A percentile compares a stretch with the other conserved stretches of the same genome.
phyloP scores from a whole-genome alignment of 1,139 yeast species.

The Saccharomyces hybrid region DNA sequence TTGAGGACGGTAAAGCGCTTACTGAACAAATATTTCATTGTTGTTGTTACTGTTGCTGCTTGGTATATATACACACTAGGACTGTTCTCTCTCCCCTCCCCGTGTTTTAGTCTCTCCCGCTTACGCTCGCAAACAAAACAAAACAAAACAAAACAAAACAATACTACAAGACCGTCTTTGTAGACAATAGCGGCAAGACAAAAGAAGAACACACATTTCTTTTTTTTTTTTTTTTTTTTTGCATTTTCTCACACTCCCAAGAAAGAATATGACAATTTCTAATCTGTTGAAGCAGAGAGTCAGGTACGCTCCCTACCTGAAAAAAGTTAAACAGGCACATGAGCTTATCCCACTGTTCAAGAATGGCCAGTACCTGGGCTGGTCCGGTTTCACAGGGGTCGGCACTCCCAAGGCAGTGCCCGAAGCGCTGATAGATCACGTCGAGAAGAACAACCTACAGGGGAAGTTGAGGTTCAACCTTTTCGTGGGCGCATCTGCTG shows the following conservation, averaged over 20 bases:
- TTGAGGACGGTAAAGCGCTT: not conserved
- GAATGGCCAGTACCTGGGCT: constrained; percentile 86
- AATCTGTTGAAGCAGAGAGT: constrained; percentile 80
- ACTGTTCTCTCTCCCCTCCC: too few species aligned
- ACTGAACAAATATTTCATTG: not conserved
- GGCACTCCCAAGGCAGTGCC: constrained; percentile 97
- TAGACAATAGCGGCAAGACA: not conserved
- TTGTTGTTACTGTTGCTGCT: not conserved
- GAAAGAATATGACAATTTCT: constrained; percentile 42
- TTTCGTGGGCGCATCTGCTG: constrained; percentile 96
- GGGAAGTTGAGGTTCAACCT: constrained; percentile 82
- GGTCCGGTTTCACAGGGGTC: constrained; percentile 99
- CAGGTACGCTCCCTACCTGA: constrained; percentile 77
- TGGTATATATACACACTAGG: not conserved
- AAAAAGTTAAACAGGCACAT: constrained; percentile 67
- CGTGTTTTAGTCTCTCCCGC: not conserved
- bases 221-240: not conserved
- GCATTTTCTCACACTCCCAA: not conserved
- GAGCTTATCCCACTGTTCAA: constrained; percentile 79
- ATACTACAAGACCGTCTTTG: not conserved
- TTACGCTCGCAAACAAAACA: not conserved
- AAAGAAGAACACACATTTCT: not conserved
- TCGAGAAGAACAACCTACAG: constrained; percentile 76
- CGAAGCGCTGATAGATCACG: constrained; percentile 79
- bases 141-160: not conserved